Evolutionary conservation across 352 stramenopile genomes (phyloP), one percentile per base, ranked within the genome.

Genomic region (Phytophthora lateralis): DNA sequence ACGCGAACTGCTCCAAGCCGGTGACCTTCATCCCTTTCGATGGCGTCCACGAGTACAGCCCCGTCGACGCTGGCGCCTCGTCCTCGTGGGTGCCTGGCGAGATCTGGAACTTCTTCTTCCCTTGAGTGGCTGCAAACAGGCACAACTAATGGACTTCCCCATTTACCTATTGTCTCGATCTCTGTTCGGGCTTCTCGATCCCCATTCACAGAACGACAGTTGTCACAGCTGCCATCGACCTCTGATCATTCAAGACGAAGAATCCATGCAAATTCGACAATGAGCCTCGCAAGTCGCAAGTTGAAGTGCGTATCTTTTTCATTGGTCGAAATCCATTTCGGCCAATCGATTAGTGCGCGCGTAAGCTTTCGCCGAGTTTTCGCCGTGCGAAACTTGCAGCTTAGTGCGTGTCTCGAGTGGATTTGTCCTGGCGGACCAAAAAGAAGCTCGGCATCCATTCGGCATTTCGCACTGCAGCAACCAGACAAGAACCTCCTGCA

Each of bases 41-140:
- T 29, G 70, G 70, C 37, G 66, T 69, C 34, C 70, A 78, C 59
- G 32, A 69, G 35, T 61, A 61, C 59, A 60, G 50, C 10, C 70
- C 70, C 3, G 29, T 62, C 8, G 70, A 75, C 53, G 48, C 44
- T 9, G 66, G 66, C 9, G 53, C 39, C 11, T 34, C 37, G 26
- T 47, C 49, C 7, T 62, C 59, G 17, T 76, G 67, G 67, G 60
- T 60, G 11, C 60, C 69, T 11, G 30, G 38, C 2, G 65, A 65
- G 41, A 51, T 71, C 12, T 75, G 65, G 69, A 63, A 6, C 30
- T 75, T 78, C 57, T 75, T 74, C 60, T 67, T 67, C 26, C 49
- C 58, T 26, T 24, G 21, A 45, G 37, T 32, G 6, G 27, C 15
- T 38, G 14, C 32, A 8, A 0, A 14, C 30, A 35, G 30, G 26